phyloP scores from a whole-genome alignment of 495 filamentous ascomycete species.

The Penicillium malachiteum region DNA sequence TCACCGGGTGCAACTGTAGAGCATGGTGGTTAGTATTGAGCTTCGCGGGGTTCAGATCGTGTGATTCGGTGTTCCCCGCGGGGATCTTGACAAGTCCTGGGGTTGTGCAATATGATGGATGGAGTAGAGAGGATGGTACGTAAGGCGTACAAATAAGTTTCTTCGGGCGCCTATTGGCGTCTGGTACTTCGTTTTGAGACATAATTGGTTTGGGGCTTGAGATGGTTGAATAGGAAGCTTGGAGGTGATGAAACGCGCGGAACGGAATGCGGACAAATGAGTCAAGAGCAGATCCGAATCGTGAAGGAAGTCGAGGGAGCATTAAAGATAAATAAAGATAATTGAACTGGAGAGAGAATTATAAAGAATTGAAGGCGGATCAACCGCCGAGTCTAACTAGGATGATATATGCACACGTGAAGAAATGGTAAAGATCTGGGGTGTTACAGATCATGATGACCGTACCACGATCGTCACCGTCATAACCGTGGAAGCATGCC shows the following conservation, averaged over 20 bases:
- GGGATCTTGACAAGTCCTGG: neutral
- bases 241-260: conserved; percentile 14
- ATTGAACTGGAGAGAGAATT: no score
- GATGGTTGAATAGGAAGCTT: conserved; percentile 10
- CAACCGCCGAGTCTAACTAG: no score
- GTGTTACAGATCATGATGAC: no score
- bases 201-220: conserved; percentile 7
- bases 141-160: conserved; percentile 44
- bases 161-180: conserved; percentile 33
- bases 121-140: neutral
- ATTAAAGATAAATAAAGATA: neutral
- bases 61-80: conserved; percentile 8
- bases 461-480: no score
- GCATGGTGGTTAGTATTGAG: conserved; percentile 17
- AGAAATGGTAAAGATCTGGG: no score
- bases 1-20: conserved; percentile 46
- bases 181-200: conserved; percentile 14
- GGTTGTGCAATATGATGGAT: neutral
- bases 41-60: neutral
- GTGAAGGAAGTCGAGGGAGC: neutral
- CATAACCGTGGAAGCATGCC: no score
- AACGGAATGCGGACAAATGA: conserved; percentile 19
- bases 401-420: no score
- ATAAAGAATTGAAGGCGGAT: no score
- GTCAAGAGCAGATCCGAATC: conserved; percentile 11